Conservation (phyloP, 805 yeast genomes). For the Metschnikowia cubensis region DNA sequence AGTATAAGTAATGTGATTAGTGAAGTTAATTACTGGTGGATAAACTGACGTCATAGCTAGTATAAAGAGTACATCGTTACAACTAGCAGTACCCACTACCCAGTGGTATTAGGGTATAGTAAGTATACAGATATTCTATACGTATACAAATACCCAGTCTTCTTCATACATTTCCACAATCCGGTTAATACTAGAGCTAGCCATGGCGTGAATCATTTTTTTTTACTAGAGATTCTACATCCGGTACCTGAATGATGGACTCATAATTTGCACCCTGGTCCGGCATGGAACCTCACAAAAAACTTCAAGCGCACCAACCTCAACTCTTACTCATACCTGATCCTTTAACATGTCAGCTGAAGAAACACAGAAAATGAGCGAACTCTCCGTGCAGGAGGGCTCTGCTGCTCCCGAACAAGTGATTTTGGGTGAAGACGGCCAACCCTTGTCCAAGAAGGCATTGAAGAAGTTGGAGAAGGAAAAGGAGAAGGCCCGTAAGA, state of each 20-base stretch:
- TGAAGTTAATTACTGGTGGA: no score
- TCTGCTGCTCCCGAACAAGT: conserved; percentile 23
- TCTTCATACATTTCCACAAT: no score
- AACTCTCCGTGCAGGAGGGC: conserved; percentile 15
- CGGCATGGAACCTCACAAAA: conserved; percentile 3
- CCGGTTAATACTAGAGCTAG: no score
- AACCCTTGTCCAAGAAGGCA: conserved; percentile 89
- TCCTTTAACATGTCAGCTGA: conserved; percentile 15
- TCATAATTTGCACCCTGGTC: conserved; percentile 1
- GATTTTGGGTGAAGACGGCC: conserved; percentile 66
- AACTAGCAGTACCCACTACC: no score
- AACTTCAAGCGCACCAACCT: conserved; percentile 1
- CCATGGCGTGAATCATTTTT: no score
- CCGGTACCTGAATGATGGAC: not conserved
- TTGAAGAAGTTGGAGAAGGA: conserved; percentile 92
- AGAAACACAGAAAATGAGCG: conserved; percentile 16
- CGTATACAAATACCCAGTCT: no score
- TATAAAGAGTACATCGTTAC: no score
- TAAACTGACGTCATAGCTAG: no score
- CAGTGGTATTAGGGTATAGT: no score
- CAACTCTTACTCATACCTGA: conserved; percentile 2
- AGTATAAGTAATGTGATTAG: no score
- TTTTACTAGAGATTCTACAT: no score
- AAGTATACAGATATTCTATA: no score
- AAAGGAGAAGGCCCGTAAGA: conserved; percentile 86